Conservation (phyloP, 306 rosid species). For the Cicer arietinum region DNA sequence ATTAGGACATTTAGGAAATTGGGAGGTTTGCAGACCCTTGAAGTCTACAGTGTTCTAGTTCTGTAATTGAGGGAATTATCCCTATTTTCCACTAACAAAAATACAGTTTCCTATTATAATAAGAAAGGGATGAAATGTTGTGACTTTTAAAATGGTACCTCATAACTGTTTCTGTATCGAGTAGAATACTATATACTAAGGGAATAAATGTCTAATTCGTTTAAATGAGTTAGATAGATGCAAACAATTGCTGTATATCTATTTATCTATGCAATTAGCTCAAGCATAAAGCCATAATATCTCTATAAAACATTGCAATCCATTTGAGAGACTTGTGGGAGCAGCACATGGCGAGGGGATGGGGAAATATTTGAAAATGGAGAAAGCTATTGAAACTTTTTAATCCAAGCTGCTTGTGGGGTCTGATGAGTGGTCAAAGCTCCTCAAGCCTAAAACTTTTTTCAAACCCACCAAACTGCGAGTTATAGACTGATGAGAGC, state of each 20-base stretch:
- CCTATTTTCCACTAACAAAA: background rate
- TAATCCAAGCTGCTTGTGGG: constrained; percentile 3
- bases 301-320: background rate
- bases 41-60: background rate
- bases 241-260: background rate
- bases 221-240: constrained; percentile 12
- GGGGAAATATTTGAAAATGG: background rate
- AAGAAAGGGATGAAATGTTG: constrained; percentile 18
- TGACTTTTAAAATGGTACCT: constrained; percentile 21
- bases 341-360: background rate
- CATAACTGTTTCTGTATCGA: background rate
- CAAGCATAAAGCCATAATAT: constrained; percentile 10
- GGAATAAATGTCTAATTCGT: background rate
- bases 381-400: constrained; percentile 11
- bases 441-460: background rate
- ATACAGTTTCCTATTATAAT: background rate
- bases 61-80: background rate
- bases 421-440: constrained; percentile 3
- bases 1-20: background rate
- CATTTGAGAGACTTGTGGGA: constrained; percentile 18
- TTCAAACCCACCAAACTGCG: background rate
- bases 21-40: background rate
- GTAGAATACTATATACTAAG: constrained; percentile 5
- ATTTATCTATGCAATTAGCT: background rate
- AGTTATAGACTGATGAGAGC: background rate